Evolutionary conservation across 331 rosid species (phyloP).

Genomic region (Quercus phellos): DNA sequence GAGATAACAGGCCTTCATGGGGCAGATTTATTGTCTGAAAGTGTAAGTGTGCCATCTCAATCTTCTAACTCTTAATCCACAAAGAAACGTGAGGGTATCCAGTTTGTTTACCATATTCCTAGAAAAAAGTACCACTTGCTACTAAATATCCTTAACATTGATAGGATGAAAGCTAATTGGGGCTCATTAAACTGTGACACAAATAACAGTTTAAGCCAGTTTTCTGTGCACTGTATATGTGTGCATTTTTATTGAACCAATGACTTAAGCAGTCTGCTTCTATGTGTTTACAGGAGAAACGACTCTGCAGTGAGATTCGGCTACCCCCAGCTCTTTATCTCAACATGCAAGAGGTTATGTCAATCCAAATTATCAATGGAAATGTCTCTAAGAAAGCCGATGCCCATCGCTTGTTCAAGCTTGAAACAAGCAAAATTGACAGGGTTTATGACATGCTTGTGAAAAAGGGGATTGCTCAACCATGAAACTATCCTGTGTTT

Average conservation of each 20-base stretch:
- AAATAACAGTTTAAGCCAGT: neutral
- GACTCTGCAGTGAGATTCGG: constrained; percentile 68
- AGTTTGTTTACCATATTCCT: neutral
- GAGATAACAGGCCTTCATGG: constrained; percentile 62
- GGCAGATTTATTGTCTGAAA: constrained; percentile 75
- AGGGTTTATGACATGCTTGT: constrained; percentile 85
- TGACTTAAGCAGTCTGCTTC: neutral
- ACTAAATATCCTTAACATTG: neutral
- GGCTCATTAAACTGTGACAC: neutral
- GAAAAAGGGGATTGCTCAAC: constrained; percentile 72
- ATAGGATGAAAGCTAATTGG: neutral
- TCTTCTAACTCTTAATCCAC: neutral
- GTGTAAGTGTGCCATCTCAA: constrained; percentile 49
- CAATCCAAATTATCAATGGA: constrained; percentile 65
- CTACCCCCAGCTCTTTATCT: constrained; percentile 63
- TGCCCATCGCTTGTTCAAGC: constrained; percentile 80
- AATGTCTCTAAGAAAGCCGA: constrained; percentile 58
- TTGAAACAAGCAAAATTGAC: constrained; percentile 67
- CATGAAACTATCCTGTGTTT: constrained; percentile 29
- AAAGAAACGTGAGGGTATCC: neutral
- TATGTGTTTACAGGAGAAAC: constrained; percentile 72
- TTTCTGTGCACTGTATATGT: neutral
- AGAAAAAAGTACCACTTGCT: neutral
- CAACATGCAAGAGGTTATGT: constrained; percentile 72
- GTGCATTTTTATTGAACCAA: constrained; percentile 13